Evolutionary conservation across 768 basidiomycete genomes (phyloP).

Genomic region (Gyrodon lividus): DNA sequence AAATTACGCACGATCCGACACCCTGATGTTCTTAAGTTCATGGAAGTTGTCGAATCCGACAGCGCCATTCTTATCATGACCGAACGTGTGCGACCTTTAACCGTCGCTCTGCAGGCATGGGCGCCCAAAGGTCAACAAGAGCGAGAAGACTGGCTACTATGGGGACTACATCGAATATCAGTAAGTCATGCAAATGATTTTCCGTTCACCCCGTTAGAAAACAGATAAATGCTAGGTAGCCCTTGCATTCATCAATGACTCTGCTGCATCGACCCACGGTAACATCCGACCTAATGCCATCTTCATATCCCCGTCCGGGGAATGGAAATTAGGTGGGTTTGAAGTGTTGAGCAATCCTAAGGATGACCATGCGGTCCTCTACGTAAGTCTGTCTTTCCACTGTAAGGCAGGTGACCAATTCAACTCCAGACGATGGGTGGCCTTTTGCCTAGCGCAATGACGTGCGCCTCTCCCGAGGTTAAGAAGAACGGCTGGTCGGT

Average conservation of each 20-base stretch:
- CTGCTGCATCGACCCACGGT: slow-evolving; percentile 81
- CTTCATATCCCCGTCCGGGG: slow-evolving; percentile 90
- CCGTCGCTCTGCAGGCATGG: slow-evolving; percentile 59
- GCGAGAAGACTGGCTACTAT: slow-evolving; percentile 86
- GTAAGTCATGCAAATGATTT: slow-evolving; percentile 39
- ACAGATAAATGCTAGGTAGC: slow-evolving; percentile 58
- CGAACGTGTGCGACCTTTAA: slow-evolving; percentile 83
- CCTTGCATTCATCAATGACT: slow-evolving; percentile 84
- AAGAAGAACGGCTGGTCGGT: slow-evolving; percentile 82
- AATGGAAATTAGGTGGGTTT: slow-evolving; percentile 97
- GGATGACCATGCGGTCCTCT: slow-evolving; percentile 76
- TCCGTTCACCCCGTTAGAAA: background rate
- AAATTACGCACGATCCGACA: slow-evolving; percentile 91
- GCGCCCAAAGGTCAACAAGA: slow-evolving; percentile 59
- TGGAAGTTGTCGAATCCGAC: slow-evolving; percentile 92
- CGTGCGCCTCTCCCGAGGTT: slow-evolving; percentile 80
- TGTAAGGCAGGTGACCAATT: slow-evolving; percentile 13
- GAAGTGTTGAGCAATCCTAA: slow-evolving; percentile 83
- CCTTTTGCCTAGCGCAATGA: slow-evolving; percentile 57
- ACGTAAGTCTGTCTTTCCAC: slow-evolving; percentile 50
- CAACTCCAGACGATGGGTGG: slow-evolving; percentile 60
- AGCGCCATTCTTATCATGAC: slow-evolving; percentile 89
- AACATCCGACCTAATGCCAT: slow-evolving; percentile 72
- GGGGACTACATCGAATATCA: slow-evolving; percentile 90
- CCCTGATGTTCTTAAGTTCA: slow-evolving; percentile 93